Base-by-base conservation (phyloP, 169 alveolate genomes). In the Miamiensis avidus region DNA sequence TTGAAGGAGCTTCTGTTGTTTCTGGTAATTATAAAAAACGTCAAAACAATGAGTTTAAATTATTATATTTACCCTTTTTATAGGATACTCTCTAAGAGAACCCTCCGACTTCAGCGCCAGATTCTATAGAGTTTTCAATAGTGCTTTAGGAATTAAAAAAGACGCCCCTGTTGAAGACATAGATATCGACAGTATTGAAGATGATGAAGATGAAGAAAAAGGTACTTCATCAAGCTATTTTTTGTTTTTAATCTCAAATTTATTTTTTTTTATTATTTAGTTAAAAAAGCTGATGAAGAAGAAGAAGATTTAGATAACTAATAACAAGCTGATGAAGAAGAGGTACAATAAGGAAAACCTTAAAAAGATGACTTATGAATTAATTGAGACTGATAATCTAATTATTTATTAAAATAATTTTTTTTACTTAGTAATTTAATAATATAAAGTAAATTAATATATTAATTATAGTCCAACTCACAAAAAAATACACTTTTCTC, bases 1-100 rank as follows among this genome's bases (percentile, higher is more conserved):
- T 81, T 82, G 94, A 94, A 85, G 89, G 90, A 76, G 98, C 97
- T 34, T 64, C 93, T 87, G 81, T 95, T 33, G 92, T 91, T 84
- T 88, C 96, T 78, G 97, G 97, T 65, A 91, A 83, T 85, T 75
- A n/a, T n/a, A n/a, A n/a, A n/a, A n/a, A n/a, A n/a, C n/a, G n/a
- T n/a, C n/a, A n/a, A n/a, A n/a, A n/a, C n/a, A n/a, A n/a, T n/a
- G n/a, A n/a, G n/a, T n/a, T n/a, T n/a, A n/a, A n/a, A n/a, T n/a
- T n/a, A n/a, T n/a, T n/a, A n/a, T n/a, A n/a, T n/a, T n/a, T n/a
- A n/a, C n/a, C n/a, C n/a, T 72, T 73, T 16, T 11, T 74, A 34
- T 82, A 87, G 89, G 92, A 29, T 90, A 86, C 31, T 31, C 90
- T 6, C 77, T 94, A 64, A 93, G 89, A 34, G 95, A 95, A 31